Evolutionary conservation across 257 asterid genomes (phyloP), one percentile per base, ranked within the genome.

Genomic region (Gentiana straminea): DNA sequence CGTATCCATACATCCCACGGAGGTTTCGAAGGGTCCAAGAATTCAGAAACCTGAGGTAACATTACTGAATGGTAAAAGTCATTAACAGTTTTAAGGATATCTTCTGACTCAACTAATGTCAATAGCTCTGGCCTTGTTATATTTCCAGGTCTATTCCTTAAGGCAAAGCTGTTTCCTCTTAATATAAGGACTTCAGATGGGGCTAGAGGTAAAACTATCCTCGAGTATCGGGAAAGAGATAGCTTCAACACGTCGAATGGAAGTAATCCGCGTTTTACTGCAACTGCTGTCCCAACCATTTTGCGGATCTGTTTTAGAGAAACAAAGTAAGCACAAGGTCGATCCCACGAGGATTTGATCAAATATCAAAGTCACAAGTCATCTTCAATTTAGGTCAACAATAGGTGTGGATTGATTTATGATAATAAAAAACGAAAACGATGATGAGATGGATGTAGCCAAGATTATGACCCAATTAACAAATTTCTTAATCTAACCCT

Each of bases 271-370:
- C 94, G 86, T 68, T 87, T 87, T 56, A 88, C 58, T 43, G 98
- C 97, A 41, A 91, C 77, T 5, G 95, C 95, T 6, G 95, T 81
- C 49, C 95, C 97, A 11, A 91, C 80, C 94, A 91, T 91, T 83
- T 91, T 87, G 64, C 98, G 85, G 72, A 91, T 91, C 95, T 85
- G 89, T 38, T 37, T 3, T 62, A 33, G 45, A 46, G 15, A 50
- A 72, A 66, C 55, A 55, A 53, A 10, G 66, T 52, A 56, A 75
- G 46, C 39, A 65, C 43, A 24, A 24, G 24, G 24, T 24, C 24
- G 24, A 24, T 24, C 24, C 24, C 24, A 24, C 24, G 24, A 24
- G 24, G 24, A 24, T 24, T 24, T 24, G 24, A 24, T 24, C 24
- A 0, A 24, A 24, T 24, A 24, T 24, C 24, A 24, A 24, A 24